phyloP scores from a whole-genome alignment of 305 asterid species.

The Solanum aculeatissimum region DNA sequence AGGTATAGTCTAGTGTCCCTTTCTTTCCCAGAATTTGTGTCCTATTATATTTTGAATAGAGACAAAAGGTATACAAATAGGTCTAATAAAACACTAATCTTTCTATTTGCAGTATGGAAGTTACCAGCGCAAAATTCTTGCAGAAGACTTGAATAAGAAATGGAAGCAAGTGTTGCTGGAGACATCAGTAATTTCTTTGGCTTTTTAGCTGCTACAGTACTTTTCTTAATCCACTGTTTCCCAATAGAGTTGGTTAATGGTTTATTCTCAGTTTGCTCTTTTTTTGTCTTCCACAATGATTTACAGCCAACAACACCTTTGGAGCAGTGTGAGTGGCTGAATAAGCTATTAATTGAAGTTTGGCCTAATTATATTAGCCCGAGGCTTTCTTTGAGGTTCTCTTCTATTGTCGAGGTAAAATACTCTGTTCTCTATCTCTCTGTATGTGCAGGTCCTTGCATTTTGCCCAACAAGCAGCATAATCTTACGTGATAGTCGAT shows the following conservation, averaged over 20 bases:
- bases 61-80: neutral
- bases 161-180: slow-evolving; percentile 76
- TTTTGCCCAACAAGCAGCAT: neutral
- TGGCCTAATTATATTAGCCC: slow-evolving; percentile 75
- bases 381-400: slow-evolving; percentile 76
- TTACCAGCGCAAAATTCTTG: slow-evolving; percentile 43
- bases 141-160: slow-evolving; percentile 79
- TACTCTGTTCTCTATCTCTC: slow-evolving; percentile 1
- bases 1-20: neutral
- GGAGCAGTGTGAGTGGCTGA: slow-evolving; percentile 98
- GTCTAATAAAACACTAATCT: neutral
- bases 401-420: slow-evolving; percentile 81
- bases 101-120: slow-evolving; percentile 59
- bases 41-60: neutral
- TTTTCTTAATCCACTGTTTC: neutral
- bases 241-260: neutral
- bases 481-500: neutral
- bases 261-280: neutral
- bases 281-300: neutral
- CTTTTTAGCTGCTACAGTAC: neutral
- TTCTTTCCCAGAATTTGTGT: neutral
- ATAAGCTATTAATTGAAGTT: slow-evolving; percentile 64
- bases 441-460: neutral
- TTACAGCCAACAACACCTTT: slow-evolving; percentile 68
- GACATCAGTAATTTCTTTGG: slow-evolving; percentile 32